Percentiles rank a stretch among this genome's conserved stretches.
These are phyloP conservation scores for Ganoderma boninense DNA, from an alignment of 1,284 basidiomycete species.

Conservation along the genomic window DNA sequence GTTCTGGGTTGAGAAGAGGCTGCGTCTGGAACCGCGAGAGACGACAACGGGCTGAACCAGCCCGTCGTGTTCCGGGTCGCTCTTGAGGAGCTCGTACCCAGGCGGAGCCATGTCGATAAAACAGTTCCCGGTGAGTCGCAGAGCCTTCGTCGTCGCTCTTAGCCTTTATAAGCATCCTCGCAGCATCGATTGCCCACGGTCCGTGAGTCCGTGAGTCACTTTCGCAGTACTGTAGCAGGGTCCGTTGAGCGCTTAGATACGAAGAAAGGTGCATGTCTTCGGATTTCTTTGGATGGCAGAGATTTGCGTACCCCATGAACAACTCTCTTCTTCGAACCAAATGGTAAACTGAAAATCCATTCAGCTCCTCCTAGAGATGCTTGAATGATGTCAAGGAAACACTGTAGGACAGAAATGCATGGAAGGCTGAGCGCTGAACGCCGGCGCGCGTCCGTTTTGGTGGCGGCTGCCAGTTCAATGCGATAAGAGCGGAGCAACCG, in stretches of 20 bases:
- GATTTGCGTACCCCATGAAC: neutral
- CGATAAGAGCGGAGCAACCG: neutral
- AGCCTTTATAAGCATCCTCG: constrained; percentile 12
- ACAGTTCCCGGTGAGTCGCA: neutral
- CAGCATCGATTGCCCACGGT: constrained; percentile 1
- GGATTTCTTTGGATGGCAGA: neutral
- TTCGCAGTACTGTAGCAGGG: neutral
- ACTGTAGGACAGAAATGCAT: neutral
- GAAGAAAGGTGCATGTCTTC: too few species aligned
- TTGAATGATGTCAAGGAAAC: neutral
- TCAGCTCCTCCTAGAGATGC: neutral
- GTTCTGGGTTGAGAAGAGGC: constrained; percentile 23
- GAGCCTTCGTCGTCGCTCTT: neutral
- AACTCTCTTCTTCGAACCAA: neutral
- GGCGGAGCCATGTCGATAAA: constrained; percentile 22
- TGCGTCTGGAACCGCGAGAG: constrained; percentile 20
- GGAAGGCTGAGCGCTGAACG: too few species aligned
- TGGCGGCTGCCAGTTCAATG: neutral
- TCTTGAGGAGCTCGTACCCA: constrained; percentile 30
- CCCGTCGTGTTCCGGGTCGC: constrained; percentile 25
- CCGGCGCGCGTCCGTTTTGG: neutral
- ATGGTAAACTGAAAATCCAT: neutral
- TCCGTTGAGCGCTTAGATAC: constrained; percentile 22
- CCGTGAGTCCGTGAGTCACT: neutral
- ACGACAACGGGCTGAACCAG: constrained; percentile 7